Base-by-base conservation (phyloP, 2,329 filamentous ascomycete species). In the Exophiala sp. region DNA sequence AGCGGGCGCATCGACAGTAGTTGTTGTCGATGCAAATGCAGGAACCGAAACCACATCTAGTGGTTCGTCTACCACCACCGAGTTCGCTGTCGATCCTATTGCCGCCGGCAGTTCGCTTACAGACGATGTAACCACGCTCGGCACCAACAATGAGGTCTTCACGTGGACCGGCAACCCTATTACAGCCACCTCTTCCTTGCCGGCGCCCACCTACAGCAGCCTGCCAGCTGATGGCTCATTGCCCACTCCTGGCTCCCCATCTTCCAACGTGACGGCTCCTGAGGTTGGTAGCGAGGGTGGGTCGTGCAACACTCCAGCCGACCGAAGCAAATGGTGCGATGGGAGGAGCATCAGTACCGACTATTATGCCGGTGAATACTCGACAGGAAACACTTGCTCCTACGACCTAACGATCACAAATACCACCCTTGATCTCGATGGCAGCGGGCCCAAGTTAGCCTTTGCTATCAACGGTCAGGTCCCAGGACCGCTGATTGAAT, bases 391-490 rank as follows among this genome's bases (percentile, higher is more conserved):
- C 2, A 53, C 44, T 22, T 55, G 55, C 40, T 46, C 46, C n/a
- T 57, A 57, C 30, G 50, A 50, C 18, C 53, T 55, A 14, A 53
- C 41, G 35, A 53, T 57, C 43, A 57, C 52, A 1, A 59, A 56
- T 38, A 57, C 49, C 10, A 56, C 55, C 22, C 44, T 55, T 3
- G 50, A 55, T 21, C 55, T 55, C 32, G 56, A 58, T 41, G 58
- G 58, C 5, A 47, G 43, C 16, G 51, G 48, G 21, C 68, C 68
- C n/a, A 70, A 76, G 6, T 67, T 72, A 10, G 64, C 84, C 71
- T 77, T 88, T 43, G 79, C 82, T 24, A 85, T 86, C 61, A 84
- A 85, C 62, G 78, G 77, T 5, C 75, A 79, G 38, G 83, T 78
- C 53, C 85, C 85, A 1, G 85, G 82, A 0, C 85, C 85, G 1